Evolutionary conservation across 2,329 filamentous ascomycete species (phyloP).

Genomic region (Dissoconium aciculare): DNA sequence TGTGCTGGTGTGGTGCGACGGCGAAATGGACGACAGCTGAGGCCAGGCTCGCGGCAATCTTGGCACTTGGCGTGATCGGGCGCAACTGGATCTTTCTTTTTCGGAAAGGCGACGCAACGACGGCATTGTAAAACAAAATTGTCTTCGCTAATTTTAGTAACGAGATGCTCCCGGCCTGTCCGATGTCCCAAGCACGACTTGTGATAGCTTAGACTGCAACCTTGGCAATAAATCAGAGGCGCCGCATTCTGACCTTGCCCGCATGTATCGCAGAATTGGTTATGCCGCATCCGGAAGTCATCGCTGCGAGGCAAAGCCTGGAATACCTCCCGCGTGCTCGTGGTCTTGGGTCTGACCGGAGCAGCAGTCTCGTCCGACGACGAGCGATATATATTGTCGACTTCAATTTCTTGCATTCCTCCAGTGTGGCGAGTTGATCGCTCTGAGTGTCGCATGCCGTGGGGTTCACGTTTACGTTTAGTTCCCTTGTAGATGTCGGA

Average conservation of each 20-base stretch:
- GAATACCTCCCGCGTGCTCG: conserved; percentile 58
- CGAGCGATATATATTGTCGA: conserved; percentile 42
- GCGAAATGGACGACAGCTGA: conserved; percentile 61
- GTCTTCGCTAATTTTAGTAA: conserved; percentile 65
- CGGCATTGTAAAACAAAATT: conserved; percentile 82
- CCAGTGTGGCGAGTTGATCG: conserved; percentile 31
- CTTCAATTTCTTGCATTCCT: conserved; percentile 39
- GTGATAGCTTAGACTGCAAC: conserved; percentile 74
- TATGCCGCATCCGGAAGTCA: conserved; percentile 56
- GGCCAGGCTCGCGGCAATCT: conserved; percentile 49
- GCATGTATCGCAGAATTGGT: conserved; percentile 58
- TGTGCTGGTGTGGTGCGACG: conserved; percentile 56
- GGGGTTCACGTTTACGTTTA: conserved; percentile 23
- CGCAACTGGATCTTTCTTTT: conserved; percentile 52
- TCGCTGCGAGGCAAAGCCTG: conserved; percentile 44
- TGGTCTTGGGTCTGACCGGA: conserved; percentile 37
- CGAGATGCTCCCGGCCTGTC: conserved; percentile 63
- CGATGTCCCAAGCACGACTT: conserved; percentile 66
- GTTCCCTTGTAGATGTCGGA: conserved; percentile 28
- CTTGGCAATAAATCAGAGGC: conserved; percentile 72
- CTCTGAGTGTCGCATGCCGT: conserved; percentile 29
- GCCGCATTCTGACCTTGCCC: conserved; percentile 46
- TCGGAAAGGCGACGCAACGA: conserved; percentile 57
- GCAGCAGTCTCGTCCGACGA: conserved; percentile 24
- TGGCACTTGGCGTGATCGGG: conserved; percentile 61